Conservation (phyloP, 176 grass and related monocot genomes). For the sorghum (Sorghum bicolor) region Sorghum_bicolor_NCBIv3 NC_012871.2:74633501-74634000, state of each 20-base stretch:
- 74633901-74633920: neutral
- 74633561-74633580: neutral
- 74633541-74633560: neutral
- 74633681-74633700: neutral
- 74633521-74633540: conserved; percentile 12
- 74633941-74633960: conserved; percentile 37
- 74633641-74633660: neutral
- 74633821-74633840: conserved; percentile 74
- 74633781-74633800: conserved; percentile 60
- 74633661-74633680: neutral
- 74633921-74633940: conserved; percentile 3
- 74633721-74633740: neutral
- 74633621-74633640: neutral
- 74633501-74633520: neutral
- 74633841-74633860: conserved; percentile 79
- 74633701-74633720: neutral
- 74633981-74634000: conserved; percentile 84
- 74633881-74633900: conserved; percentile 76
- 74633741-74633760: neutral
- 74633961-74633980: conserved; percentile 63
- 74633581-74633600: neutral
- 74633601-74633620: neutral
- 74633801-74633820: conserved; percentile 81
- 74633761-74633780: conserved; percentile 17
- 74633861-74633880: conserved; percentile 89